Evolutionary conservation across 192 early-diverging fungal species (phyloP).

Genomic region (Allomyces macrogynus): DNA sequence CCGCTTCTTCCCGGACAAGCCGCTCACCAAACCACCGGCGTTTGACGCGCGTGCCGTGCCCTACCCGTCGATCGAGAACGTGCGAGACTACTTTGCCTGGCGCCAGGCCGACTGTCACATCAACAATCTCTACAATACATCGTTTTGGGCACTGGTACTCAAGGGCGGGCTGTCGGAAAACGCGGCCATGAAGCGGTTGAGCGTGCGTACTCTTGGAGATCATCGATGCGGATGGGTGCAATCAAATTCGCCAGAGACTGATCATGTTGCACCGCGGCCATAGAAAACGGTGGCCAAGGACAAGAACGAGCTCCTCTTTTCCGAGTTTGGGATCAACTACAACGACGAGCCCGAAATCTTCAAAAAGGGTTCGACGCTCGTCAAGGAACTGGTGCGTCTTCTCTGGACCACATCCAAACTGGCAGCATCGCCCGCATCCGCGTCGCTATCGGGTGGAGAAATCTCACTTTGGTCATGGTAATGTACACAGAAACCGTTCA

Average conservation of each 20-base stretch:
- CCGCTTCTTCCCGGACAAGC: conserved; percentile 40
- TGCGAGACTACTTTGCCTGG: conserved; percentile 89
- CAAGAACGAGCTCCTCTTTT: conserved; percentile 84
- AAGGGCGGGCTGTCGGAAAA: conserved; percentile 41
- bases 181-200: conserved; percentile 55
- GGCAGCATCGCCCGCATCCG: no score
- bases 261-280: no score
- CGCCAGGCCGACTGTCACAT: conserved; percentile 89
- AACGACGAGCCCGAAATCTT: conserved; percentile 19
- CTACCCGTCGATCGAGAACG: conserved; percentile 60
- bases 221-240: no score
- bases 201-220: conserved; percentile 29
- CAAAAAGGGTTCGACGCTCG: background rate
- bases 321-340: conserved; percentile 72
- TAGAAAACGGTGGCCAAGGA: conserved; percentile 68
- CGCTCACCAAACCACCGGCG: conserved; percentile 54
- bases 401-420: no score
- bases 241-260: background rate
- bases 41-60: conserved; percentile 80
- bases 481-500: no score
- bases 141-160: conserved; percentile 71
- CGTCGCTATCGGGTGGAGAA: no score
- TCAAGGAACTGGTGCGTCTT: no score
- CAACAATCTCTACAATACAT: conserved; percentile 91
- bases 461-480: no score